phyloP scores from a whole-genome alignment of 257 asterid genomes.

The Jasminum sambac region DNA sequence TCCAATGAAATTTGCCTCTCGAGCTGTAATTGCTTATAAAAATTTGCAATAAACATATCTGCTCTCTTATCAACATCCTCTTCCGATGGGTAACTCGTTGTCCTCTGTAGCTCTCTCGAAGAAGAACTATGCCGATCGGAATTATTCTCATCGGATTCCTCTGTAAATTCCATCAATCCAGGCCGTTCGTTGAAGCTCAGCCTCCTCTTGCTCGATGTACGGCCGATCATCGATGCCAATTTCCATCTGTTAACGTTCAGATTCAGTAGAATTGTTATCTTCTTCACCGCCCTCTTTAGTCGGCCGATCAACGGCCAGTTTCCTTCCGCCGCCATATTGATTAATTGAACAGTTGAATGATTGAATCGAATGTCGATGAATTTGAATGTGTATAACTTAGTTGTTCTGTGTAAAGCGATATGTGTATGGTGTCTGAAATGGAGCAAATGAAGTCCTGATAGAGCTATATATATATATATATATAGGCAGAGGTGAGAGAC shows the following conservation, averaged over 20 bases:
- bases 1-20: slow-evolving; percentile 87
- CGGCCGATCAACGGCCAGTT: slow-evolving; percentile 52
- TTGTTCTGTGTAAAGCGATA: too few species aligned
- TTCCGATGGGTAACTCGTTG: slow-evolving; percentile 65
- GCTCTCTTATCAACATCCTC: slow-evolving; percentile 91
- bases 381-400: not conserved
- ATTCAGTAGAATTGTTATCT: slow-evolving; percentile 58
- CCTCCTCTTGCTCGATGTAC: slow-evolving; percentile 44
- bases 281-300: slow-evolving; percentile 71
- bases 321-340: slow-evolving; percentile 38
- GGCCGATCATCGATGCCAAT: slow-evolving; percentile 53
- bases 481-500: not conserved
- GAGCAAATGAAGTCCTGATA: too few species aligned
- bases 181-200: slow-evolving; percentile 64
- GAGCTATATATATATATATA: not conserved
- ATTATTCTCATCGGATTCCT: slow-evolving; percentile 20
- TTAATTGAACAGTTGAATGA: not conserved
- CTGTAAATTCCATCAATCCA: slow-evolving; percentile 46
- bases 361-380: not conserved
- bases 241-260: slow-evolving; percentile 57
- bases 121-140: slow-evolving; percentile 30
- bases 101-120: slow-evolving; percentile 43
- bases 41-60: slow-evolving; percentile 79
- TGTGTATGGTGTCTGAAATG: not conserved
- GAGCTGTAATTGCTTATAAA: slow-evolving; percentile 55